Conservation (phyloP, 1,284 basidiomycete genomes). For the Austropuccinia psidii region DNA sequence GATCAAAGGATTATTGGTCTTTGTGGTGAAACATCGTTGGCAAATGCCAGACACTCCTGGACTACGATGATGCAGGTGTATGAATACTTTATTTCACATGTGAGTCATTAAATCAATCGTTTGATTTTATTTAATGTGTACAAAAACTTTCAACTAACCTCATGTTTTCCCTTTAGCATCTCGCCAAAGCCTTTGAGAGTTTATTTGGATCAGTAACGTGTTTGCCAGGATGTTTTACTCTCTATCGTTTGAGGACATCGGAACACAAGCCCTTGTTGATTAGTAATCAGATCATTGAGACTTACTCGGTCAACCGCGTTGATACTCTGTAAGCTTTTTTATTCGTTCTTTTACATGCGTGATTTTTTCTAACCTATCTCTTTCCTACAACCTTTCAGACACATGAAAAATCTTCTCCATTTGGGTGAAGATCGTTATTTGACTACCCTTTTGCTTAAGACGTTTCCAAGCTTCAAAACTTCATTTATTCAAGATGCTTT, state of each 20-base stretch:
- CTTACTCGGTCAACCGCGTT: conserved; percentile 92
- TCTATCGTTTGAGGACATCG: conserved; percentile 84
- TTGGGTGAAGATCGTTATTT: conserved; percentile 98
- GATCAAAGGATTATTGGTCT: conserved; percentile 89
- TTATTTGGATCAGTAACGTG: conserved; percentile 97
- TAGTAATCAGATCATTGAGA: conserved; percentile 77
- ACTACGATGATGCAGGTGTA: conserved; percentile 95
- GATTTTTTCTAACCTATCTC: not conserved
- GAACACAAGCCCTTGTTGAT: conserved; percentile 54
- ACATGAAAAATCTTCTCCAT: conserved; percentile 69
- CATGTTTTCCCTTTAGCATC: conserved; percentile 66
- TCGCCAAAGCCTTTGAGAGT: conserved; percentile 95
- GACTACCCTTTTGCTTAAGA: conserved; percentile 87
- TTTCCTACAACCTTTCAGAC: not conserved
- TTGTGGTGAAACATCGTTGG: conserved; percentile 83
- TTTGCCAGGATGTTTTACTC: conserved; percentile 89
- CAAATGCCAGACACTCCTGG: conserved; percentile 84
- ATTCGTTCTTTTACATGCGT: not conserved
- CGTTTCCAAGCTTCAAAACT: conserved; percentile 85
- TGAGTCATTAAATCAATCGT: not conserved
- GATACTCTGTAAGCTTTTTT: conserved; percentile 90
- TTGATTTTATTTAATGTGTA: not conserved
- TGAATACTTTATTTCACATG: conserved; percentile 47
- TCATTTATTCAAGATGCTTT: conserved; percentile 90
- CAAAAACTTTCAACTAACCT: not conserved